These are phyloP conservation scores for Termitomyces sp. DNA, from an alignment of 768 basidiomycete species.

Conservation along the genomic window DNA sequence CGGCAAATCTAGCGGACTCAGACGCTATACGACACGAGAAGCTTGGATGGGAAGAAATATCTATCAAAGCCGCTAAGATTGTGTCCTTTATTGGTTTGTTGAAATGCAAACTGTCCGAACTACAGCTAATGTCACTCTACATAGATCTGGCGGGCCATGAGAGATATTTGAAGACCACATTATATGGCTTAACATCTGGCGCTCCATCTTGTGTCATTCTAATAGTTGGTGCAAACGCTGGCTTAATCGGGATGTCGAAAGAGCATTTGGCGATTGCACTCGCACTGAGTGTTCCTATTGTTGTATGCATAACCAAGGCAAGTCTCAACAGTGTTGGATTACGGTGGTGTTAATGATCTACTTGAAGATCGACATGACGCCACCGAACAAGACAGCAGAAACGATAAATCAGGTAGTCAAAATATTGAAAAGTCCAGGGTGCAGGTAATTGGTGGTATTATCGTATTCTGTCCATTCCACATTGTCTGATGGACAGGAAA, in stretches of 20 bases:
- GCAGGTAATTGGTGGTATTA: slow-evolving; percentile 47
- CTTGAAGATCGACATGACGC: slow-evolving; percentile 91
- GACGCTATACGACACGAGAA: slow-evolving; percentile 77
- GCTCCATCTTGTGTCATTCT: slow-evolving; percentile 89
- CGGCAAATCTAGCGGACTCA: slow-evolving; percentile 46
- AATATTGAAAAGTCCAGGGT: slow-evolving; percentile 89
- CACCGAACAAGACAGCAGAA: slow-evolving; percentile 84
- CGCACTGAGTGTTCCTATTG: slow-evolving; percentile 88
- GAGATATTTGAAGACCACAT: slow-evolving; percentile 85
- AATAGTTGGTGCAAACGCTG: slow-evolving; percentile 94
- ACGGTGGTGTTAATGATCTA: neutral
- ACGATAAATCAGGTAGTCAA: slow-evolving; percentile 91
- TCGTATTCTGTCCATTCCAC: neutral
- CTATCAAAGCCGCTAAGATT: slow-evolving; percentile 82
- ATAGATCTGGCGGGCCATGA: slow-evolving; percentile 95
- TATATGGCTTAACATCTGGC: slow-evolving; percentile 93
- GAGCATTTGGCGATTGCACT: slow-evolving; percentile 95
- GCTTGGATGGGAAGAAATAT: slow-evolving; percentile 95
- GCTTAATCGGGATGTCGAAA: slow-evolving; percentile 87
- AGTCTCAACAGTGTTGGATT: neutral
- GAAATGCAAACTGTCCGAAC: neutral
- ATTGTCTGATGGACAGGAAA: slow-evolving; percentile 44
- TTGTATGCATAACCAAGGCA: slow-evolving; percentile 93
- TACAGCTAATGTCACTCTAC: neutral
- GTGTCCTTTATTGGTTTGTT: slow-evolving; percentile 81